Base-by-base conservation (phyloP, 371 early-diverging fungal genomes). In the Lichtheimia ramosa region DNA sequence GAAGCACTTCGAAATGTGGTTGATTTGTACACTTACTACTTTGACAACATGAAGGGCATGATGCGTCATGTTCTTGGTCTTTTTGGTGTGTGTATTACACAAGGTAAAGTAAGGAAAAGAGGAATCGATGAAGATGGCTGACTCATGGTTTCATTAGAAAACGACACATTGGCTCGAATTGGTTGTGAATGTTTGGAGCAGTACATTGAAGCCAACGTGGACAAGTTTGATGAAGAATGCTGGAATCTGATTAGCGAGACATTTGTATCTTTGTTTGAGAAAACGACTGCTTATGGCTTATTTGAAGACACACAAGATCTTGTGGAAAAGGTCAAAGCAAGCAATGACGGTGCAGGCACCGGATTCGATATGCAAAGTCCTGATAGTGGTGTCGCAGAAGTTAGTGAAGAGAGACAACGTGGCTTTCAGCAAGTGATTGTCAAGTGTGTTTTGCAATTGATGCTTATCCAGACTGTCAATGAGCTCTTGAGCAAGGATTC, bases 161-260 rank as follows among this genome's bases (percentile, higher is more conserved):
- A 93, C 66, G 95, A 96, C 65, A 89, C 93, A 0, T 79, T 97
- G 56, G 91, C 93, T n/a, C 80, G 90, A 50, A 94, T 96, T 58
- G 97, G 97, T 2, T 90, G 91, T 27, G 89, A 91, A 48, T 95
- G 97, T 64, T 71, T 97, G 58, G 93, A 92, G 68, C 91, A 92
- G 58, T 84, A 96, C 59, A 84, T 97, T 41, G 91, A 91, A 54
- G 74, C 75, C 43, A 96, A 96, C 65, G 85, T 84, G 6, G 63
- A 79, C 40, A 85, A 85, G 64, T 83, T 95, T 63, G 85, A 87
- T 58, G 72, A 62, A 3, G 72, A 65, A 4, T 79, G 86, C 15
- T 95, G 96, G 95, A 83, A 84, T 42, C 63, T 84, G 48, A 72
- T 94, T 14, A 88, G 90, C 58, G 69, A 74, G 15, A 84, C 86